Evolutionary conservation across 2,329 filamentous ascomycete species (phyloP).

Genomic region (Fonsecaea nubica): DNA sequence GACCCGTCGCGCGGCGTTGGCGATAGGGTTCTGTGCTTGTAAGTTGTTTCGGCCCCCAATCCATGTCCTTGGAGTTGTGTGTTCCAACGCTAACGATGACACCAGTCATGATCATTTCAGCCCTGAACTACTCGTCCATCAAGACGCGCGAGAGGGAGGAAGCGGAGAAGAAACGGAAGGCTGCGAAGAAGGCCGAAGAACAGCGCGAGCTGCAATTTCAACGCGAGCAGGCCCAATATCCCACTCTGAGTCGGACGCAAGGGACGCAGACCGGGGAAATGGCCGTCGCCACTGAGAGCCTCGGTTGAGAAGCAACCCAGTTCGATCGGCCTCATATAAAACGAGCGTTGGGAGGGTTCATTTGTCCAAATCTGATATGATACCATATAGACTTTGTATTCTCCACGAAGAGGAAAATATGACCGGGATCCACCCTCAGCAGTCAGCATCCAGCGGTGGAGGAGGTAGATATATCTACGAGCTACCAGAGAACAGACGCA

Average conservation of each 20-base stretch:
- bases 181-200: constrained; percentile 42
- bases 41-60: constrained; percentile 38
- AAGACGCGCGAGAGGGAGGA: constrained; percentile 46
- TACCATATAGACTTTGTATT: constrained; percentile 6
- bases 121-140: constrained; percentile 53
- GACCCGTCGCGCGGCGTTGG: constrained; percentile 68
- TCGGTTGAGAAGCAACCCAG: background rate
- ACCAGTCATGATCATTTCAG: constrained; percentile 56
- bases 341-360: background rate
- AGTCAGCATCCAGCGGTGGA: background rate
- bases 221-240: constrained; percentile 25
- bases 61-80: background rate
- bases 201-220: constrained; percentile 25
- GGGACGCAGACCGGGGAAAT: constrained; percentile 35
- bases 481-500: background rate
- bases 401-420: background rate
- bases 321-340: background rate
- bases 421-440: background rate
- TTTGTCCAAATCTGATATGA: background rate
- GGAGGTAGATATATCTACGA: background rate
- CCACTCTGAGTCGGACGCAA: constrained; percentile 28
- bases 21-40: constrained; percentile 61
- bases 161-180: constrained; percentile 46
- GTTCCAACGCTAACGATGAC: background rate
- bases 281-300: constrained; percentile 2